These are phyloP conservation scores for Prillingera fragicola DNA, from an alignment of 1,284 basidiomycete species.

Conservation along the genomic window DNA sequence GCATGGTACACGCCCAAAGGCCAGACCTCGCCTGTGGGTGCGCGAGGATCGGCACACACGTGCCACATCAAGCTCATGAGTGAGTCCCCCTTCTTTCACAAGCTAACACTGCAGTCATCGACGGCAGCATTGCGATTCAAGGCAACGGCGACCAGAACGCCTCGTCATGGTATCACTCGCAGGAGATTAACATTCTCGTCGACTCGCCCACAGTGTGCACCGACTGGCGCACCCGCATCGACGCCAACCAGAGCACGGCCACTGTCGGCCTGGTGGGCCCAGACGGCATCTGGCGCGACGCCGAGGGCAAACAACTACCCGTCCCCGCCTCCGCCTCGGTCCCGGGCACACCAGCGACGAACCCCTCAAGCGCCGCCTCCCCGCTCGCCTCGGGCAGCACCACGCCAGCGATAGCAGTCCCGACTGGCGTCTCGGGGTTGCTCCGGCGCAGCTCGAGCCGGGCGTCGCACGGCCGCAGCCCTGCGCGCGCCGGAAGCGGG, in stretches of 20 bases:
- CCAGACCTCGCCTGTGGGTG: conserved; percentile 61
- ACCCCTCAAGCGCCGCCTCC: too few species aligned
- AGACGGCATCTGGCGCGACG: conserved; percentile 35
- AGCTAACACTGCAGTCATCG: conserved; percentile 48
- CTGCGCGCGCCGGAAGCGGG: too few species aligned
- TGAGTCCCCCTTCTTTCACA: conserved; percentile 10
- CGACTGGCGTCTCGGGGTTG: too few species aligned
- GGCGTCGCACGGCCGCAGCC: too few species aligned
- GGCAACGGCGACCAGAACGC: conserved; percentile 51
- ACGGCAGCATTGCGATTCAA: conserved; percentile 59
- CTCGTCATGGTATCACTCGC: conserved; percentile 68
- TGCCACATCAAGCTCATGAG: conserved; percentile 68
- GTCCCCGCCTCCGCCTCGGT: conserved; percentile 1
- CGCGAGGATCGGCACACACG: conserved; percentile 59
- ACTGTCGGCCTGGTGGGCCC: conserved; percentile 44
- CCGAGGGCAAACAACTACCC: conserved; percentile 17
- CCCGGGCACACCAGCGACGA: neutral
- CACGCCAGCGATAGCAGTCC: too few species aligned
- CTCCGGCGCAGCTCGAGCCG: too few species aligned
- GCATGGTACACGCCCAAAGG: conserved; percentile 58
- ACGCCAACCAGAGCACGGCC: conserved; percentile 65
- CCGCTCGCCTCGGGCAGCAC: too few species aligned
- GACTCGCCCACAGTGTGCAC: conserved; percentile 57
- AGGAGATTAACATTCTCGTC: conserved; percentile 67
- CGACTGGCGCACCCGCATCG: conserved; percentile 59